A percentile compares a stretch with the other conserved stretches of the same genome.
phyloP scores from a whole-genome alignment of 345 rosid genomes.

The Brassica carinata region DNA sequence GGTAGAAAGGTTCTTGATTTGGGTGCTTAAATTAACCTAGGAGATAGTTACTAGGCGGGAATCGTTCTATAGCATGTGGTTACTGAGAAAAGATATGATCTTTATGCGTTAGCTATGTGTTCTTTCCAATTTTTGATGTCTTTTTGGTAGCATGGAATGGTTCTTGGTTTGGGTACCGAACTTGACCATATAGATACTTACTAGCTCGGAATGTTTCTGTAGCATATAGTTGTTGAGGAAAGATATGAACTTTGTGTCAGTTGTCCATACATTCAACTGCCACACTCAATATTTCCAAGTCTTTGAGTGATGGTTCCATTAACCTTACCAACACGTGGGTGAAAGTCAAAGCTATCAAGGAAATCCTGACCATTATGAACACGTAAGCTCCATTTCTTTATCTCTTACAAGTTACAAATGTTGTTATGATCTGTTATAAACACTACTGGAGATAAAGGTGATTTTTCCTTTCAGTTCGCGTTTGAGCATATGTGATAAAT shows the following conservation, averaged over 20 bases:
- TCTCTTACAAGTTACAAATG: no score
- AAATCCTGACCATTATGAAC: background rate
- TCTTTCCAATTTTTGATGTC: background rate
- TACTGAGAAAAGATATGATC: background rate
- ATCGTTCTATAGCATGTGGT: background rate
- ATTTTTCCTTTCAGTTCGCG: no score
- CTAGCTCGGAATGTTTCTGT: no score
- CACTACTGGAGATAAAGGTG: no score
- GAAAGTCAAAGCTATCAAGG: background rate
- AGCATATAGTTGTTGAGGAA: no score
- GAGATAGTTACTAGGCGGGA: background rate
- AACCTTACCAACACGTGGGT: conserved; percentile 70
- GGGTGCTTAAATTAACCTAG: background rate
- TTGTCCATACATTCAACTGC: conserved; percentile 83
- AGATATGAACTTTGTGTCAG: conserved; percentile 22
- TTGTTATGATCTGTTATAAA: no score
- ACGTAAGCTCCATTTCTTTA: background rate
- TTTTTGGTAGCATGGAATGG: background rate
- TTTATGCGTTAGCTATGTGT: background rate
- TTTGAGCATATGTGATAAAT: no score
- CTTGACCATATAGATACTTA: no score
- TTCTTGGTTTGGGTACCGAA: background rate
- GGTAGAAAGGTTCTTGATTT: conserved; percentile 20
- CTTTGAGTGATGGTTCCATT: conserved; percentile 85
- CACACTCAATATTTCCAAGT: conserved; percentile 68